Conservation (phyloP, 129 eudicot genomes). For the carrot (Daucus carota) region DNA sequence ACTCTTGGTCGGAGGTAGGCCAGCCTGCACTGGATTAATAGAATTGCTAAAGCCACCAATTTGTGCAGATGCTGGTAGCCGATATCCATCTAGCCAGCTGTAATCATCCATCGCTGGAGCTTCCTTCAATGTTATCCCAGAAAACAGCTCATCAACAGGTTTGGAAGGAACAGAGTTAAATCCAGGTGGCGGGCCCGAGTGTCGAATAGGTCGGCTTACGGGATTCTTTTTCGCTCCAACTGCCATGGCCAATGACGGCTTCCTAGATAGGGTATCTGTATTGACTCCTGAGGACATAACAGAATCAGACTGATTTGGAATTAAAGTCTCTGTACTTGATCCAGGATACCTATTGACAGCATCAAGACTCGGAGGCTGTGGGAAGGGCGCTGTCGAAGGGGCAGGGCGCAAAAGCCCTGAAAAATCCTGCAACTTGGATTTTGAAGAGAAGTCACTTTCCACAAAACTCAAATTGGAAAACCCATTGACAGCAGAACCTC, state of each 20-base stretch:
- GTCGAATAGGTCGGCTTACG: constrained; percentile 74
- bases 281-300: constrained; percentile 34
- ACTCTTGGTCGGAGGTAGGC: constrained; percentile 32
- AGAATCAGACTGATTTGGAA: constrained; percentile 51
- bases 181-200: constrained; percentile 90
- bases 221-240: constrained; percentile 49
- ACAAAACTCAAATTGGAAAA: constrained; percentile 32
- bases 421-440: constrained; percentile 24
- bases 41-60: constrained; percentile 41
- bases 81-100: constrained; percentile 87
- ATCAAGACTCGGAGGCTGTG: constrained; percentile 29
- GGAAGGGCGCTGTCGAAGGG: constrained; percentile 36
- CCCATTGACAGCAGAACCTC: constrained; percentile 33
- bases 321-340: constrained; percentile 30
- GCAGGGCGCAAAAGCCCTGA: constrained; percentile 30
- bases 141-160: constrained; percentile 30
- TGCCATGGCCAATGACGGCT: constrained; percentile 27
- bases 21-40: constrained; percentile 33
- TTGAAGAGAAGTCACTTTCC: constrained; percentile 35
- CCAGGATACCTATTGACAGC: constrained; percentile 20
- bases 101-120: constrained; percentile 58
- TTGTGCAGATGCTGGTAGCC: constrained; percentile 40
- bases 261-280: constrained; percentile 32
- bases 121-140: constrained; percentile 16
- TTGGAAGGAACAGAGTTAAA: constrained; percentile 46